Percentiles rank a stretch among this genome's conserved stretches.
Conservation (phyloP, 805 yeast species). For the Wickerhamiella bombiphila region DNA sequence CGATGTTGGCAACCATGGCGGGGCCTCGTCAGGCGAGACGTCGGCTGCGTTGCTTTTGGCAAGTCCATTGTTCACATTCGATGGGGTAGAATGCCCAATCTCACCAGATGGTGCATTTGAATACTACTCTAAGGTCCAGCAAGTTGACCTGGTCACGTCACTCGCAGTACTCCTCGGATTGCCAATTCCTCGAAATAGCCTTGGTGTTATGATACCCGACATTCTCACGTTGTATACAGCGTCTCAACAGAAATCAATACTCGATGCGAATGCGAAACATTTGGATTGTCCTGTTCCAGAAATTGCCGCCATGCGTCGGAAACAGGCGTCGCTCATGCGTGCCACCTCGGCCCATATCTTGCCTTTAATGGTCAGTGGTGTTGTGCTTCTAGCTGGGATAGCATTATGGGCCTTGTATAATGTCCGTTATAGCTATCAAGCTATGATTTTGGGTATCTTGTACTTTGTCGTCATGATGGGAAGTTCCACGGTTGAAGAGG, state of each 20-base stretch:
- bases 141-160: conserved; percentile 63
- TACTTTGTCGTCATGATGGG: conserved; percentile 56
- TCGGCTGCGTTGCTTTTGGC: conserved; percentile 65
- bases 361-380: conserved; percentile 31
- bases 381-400: conserved; percentile 23
- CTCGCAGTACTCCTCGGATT: conserved; percentile 44
- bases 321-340: conserved; percentile 25
- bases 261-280: conserved; percentile 17
- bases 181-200: conserved; percentile 54
- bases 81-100: conserved; percentile 14
- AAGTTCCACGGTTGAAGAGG: conserved; percentile 87
- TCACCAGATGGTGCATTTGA: conserved; percentile 30
- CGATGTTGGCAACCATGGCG: conserved; percentile 87
- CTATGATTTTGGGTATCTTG: conserved; percentile 20
- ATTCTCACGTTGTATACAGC: conserved; percentile 37
- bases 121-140: conserved; percentile 42
- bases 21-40: conserved; percentile 84
- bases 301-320: conserved; percentile 24
- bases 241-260: conserved; percentile 13
- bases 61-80: conserved; percentile 39
- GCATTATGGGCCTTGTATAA: conserved; percentile 21
- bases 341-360: conserved; percentile 59
- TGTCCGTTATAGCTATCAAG: conserved; percentile 11
- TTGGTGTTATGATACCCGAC: conserved; percentile 55
- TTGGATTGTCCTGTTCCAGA: neutral